A percentile compares a stretch with the other conserved stretches of the same genome.
Evolutionary conservation across 768 basidiomycete genomes (phyloP).

Genomic region (Amanita rubescens): DNA sequence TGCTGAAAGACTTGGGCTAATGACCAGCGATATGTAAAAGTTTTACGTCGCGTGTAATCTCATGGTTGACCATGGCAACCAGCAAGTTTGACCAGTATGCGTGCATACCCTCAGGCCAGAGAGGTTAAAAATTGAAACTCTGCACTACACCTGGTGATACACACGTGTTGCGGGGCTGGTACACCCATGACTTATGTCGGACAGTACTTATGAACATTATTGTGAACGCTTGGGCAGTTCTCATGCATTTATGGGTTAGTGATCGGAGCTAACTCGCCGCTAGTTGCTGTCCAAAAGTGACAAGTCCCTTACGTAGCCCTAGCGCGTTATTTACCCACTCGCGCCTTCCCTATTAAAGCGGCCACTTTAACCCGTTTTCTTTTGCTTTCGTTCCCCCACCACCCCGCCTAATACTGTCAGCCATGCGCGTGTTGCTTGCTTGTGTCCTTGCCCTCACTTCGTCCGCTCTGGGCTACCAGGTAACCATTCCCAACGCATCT

Average conservation of each 20-base stretch:
- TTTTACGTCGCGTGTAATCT: background rate
- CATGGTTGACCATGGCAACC: background rate
- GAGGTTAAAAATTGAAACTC: too few relatives aligned
- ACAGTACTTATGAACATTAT: background rate
- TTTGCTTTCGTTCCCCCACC: slow-evolving; percentile 1
- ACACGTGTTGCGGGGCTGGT: too few relatives aligned
- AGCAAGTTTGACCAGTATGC: background rate
- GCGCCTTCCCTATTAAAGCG: slow-evolving; percentile 13
- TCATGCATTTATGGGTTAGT: background rate
- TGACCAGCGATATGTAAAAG: background rate
- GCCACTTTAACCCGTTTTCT: slow-evolving; percentile 10
- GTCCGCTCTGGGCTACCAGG: slow-evolving; percentile 54
- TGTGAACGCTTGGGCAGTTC: background rate
- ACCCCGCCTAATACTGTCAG: slow-evolving; percentile 1
- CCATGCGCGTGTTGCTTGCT: slow-evolving; percentile 12
- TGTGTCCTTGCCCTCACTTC: slow-evolving; percentile 44
- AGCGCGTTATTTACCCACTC: background rate
- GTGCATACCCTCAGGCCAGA: too few relatives aligned
- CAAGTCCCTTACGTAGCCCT: background rate
- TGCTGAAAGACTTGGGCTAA: slow-evolving; percentile 23
- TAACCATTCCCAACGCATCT: slow-evolving; percentile 41
- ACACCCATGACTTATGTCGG: too few relatives aligned
- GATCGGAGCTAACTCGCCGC: background rate
- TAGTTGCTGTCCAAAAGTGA: background rate
- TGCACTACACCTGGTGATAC: too few relatives aligned